A percentile compares a stretch with the other conserved stretches of the same genome.
Evolutionary conservation across 1,284 basidiomycete species (phyloP).

Genomic region (Volvariella surrecta): DNA sequence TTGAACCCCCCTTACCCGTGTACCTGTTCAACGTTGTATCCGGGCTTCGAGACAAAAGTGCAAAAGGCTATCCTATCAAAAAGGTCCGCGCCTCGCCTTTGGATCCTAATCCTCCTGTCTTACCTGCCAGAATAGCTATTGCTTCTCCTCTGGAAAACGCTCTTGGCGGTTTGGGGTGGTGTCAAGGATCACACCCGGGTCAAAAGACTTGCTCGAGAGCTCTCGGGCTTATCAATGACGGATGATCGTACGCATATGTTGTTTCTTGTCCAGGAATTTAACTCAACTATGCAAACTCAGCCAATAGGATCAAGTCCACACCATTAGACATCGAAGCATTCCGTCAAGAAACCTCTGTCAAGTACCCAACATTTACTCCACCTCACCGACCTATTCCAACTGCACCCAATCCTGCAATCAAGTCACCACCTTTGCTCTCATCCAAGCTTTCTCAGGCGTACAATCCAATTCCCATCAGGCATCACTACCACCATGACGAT

Average conservation of each 20-base stretch:
- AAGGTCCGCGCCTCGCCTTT: constrained; percentile 45
- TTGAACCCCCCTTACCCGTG: constrained; percentile 91
- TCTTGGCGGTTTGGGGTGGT: constrained; percentile 90
- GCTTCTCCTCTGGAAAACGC: constrained; percentile 93
- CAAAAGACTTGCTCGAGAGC: constrained; percentile 80
- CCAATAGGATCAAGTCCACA: constrained; percentile 62
- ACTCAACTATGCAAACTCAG: constrained; percentile 4
- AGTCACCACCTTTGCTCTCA: constrained; percentile 33
- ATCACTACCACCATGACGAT: constrained; percentile 85
- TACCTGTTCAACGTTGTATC: constrained; percentile 89
- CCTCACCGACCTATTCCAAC: constrained; percentile 31
- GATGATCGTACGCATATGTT: constrained; percentile 50
- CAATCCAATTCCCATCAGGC: constrained; percentile 87
- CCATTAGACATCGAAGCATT: constrained; percentile 86
- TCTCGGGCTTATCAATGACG: constrained; percentile 59
- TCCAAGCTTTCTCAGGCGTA: constrained; percentile 82
- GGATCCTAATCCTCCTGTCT: constrained; percentile 5
- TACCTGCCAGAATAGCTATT: constrained; percentile 51
- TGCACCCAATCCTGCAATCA: constrained; percentile 21
- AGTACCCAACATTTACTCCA: constrained; percentile 88
- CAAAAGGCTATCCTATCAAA: constrained; percentile 94
- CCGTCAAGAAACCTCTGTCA: constrained; percentile 81
- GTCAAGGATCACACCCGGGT: constrained; percentile 80
- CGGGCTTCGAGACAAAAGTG: constrained; percentile 86
- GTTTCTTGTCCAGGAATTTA: constrained; percentile 1